Evolutionary conservation across 148 eudicot genomes (phyloP).

Genomic region (Diospyros lotus): DNA sequence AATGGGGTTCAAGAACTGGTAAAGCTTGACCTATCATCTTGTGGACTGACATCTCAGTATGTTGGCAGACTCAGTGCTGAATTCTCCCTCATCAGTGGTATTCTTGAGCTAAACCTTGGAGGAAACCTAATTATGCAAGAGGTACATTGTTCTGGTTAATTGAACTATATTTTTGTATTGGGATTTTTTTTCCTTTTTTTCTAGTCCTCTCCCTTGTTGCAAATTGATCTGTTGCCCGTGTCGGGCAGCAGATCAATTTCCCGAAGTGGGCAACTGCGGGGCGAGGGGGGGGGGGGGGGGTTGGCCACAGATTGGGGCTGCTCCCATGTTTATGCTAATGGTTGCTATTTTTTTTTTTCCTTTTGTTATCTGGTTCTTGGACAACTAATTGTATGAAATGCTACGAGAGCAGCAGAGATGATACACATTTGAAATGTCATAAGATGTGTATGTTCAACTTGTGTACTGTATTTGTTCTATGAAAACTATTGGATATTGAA

Average conservation of each 20-base stretch:
- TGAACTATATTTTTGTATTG: background rate
- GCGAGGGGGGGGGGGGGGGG: too few species aligned
- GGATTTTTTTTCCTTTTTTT: background rate
- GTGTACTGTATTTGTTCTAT: background rate
- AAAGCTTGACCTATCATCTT: slow-evolving; percentile 75
- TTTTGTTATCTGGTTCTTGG: too few species aligned
- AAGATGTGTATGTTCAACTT: background rate
- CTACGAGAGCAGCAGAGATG: too few species aligned
- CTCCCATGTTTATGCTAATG: too few species aligned
- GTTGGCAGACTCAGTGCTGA: slow-evolving; percentile 36
- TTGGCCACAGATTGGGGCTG: too few species aligned
- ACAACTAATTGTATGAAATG: too few species aligned
- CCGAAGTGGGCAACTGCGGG: too few species aligned
- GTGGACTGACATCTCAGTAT: slow-evolving; percentile 57
- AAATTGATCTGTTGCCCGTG: background rate
- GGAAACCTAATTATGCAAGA: slow-evolving; percentile 68
- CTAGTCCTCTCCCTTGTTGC: background rate
- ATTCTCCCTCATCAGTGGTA: slow-evolving; percentile 37
- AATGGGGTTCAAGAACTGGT: slow-evolving; percentile 53
- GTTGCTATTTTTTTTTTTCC: too few species aligned
- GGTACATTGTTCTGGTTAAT: slow-evolving; percentile 34
- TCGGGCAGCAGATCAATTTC: too few species aligned
- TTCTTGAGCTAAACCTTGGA: slow-evolving; percentile 69
- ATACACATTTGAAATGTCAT: too few species aligned
- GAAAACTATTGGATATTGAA: background rate